A percentile compares a stretch with the other conserved stretches of the same genome.
Evolutionary conservation across 176 grass and related monocot species (phyloP).

Genomic region (Elymus sibiricus): DNA sequence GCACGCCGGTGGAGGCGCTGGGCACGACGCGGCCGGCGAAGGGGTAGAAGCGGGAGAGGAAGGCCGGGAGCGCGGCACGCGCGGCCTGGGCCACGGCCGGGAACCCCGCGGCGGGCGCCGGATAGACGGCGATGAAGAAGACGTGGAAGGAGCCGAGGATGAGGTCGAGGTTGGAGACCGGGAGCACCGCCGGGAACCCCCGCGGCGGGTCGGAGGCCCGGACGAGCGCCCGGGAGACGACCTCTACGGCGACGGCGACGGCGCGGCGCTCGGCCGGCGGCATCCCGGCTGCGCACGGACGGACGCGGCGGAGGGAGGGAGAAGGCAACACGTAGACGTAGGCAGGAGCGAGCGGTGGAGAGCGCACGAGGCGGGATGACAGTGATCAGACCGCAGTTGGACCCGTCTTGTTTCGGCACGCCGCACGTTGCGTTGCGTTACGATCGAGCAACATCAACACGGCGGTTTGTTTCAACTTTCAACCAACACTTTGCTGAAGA

Average conservation of each 20-base stretch:
- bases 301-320: no score
- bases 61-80: slow-evolving; percentile 24
- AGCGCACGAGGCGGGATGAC: no score
- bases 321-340: no score
- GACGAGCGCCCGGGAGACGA: slow-evolving; percentile 29
- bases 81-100: not conserved
- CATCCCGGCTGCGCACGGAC: not conserved
- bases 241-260: not conserved
- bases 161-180: slow-evolving; percentile 54
- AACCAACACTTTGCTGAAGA: no score
- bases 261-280: not conserved
- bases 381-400: no score
- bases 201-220: slow-evolving; percentile 32
- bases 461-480: no score
- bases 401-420: no score
- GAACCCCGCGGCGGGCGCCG: slow-evolving; percentile 9
- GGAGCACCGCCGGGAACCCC: slow-evolving; percentile 25
- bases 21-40: slow-evolving; percentile 39
- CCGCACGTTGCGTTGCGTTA: no score
- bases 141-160: slow-evolving; percentile 47
- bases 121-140: slow-evolving; percentile 44
- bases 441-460: no score
- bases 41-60: slow-evolving; percentile 50
- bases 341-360: no score
- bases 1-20: slow-evolving; percentile 6